phyloP scores from a whole-genome alignment of 225 moss, liverwort and hornwort species.

The Marchantia polymorpha region DNA sequence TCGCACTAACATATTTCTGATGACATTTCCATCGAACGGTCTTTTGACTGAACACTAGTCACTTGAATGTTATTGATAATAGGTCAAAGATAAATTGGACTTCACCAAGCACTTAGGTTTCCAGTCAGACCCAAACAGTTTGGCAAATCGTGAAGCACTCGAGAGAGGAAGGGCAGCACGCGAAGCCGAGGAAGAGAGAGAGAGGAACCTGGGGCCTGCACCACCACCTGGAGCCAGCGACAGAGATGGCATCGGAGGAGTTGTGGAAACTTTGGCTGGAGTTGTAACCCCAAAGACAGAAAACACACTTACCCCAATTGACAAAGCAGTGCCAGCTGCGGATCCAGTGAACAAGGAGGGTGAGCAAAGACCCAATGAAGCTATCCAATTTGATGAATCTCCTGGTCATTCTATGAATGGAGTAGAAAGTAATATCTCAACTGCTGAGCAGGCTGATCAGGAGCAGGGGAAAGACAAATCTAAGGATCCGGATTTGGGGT shows the following conservation, averaged over 20 bases:
- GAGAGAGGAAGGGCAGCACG: conserved; percentile 8
- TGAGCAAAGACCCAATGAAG: background rate
- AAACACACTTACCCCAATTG: no score
- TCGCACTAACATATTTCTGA: no score
- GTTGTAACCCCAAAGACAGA: background rate
- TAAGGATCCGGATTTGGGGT: background rate
- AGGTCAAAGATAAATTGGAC: conserved; percentile 20
- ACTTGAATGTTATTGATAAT: background rate
- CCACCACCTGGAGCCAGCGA: background rate
- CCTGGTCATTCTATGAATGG: background rate
- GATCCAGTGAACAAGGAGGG: background rate
- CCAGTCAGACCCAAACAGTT: conserved; percentile 7
- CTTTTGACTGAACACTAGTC: no score
- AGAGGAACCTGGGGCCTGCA: no score
- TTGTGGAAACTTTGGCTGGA: conserved; percentile 6
- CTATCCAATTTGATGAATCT: background rate
- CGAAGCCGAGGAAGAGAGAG: background rate
- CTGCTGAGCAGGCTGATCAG: background rate
- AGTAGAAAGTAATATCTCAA: background rate
- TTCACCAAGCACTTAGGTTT: conserved; percentile 22
- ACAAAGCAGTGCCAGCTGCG: background rate
- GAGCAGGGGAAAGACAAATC: background rate
- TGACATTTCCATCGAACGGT: no score
- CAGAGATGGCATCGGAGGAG: background rate
- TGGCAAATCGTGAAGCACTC: conserved; percentile 6